Evolutionary conservation across 768 basidiomycete species (phyloP).

Genomic region (Mycena vitilis): DNA sequence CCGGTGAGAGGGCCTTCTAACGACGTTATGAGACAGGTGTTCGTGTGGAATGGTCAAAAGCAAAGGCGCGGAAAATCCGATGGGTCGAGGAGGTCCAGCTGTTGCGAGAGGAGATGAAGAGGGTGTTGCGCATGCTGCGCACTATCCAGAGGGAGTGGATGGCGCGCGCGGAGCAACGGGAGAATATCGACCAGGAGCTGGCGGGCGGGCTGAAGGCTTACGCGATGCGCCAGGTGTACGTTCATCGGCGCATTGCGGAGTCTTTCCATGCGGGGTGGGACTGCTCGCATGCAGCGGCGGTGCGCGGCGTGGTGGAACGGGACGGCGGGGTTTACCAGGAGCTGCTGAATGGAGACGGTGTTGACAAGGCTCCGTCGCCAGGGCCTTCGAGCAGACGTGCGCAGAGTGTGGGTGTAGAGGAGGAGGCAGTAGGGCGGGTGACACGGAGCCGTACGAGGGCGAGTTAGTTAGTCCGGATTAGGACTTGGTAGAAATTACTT

Average conservation of each 20-base stretch:
- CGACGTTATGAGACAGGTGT: not conserved
- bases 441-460: too few relatives aligned
- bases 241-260: conserved; percentile 1
- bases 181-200: not conserved
- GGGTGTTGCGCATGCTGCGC: conserved; percentile 14
- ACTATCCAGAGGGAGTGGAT: not conserved
- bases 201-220: conserved; percentile 10
- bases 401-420: too few relatives aligned
- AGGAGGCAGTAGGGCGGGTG: too few relatives aligned
- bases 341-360: too few relatives aligned
- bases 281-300: not conserved
- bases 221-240: conserved; percentile 8
- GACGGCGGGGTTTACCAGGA: conserved; percentile 5
- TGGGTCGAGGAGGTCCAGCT: conserved; percentile 40
- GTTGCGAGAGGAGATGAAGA: conserved; percentile 43
- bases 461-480: too few relatives aligned
- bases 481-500: too few relatives aligned
- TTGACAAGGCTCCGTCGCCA: too few relatives aligned
- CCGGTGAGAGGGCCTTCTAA: too few relatives aligned
- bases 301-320: not conserved
- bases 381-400: too few relatives aligned
- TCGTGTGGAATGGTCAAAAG: conserved; percentile 10
- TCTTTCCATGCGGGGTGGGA: conserved; percentile 4
- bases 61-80: conserved; percentile 1
- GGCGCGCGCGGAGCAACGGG: not conserved